A percentile compares a stretch with the other conserved stretches of the same genome.
These are phyloP conservation scores for Penicillium goetzii DNA, from an alignment of 495 filamentous ascomycete species.

Conservation along the genomic window DNA sequence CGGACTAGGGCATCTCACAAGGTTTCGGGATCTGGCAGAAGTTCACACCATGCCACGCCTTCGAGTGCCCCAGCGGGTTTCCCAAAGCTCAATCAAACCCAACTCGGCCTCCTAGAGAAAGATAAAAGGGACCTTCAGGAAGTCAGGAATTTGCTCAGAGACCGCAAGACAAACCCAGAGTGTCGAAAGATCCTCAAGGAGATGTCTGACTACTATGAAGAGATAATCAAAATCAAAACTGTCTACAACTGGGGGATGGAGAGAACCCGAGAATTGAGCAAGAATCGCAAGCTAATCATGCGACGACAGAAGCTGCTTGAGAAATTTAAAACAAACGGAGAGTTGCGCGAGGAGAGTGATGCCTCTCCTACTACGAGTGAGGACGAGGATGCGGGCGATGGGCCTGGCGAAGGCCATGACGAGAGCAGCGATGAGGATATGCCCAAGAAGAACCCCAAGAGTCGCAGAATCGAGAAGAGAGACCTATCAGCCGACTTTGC, in stretches of 20 bases:
- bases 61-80: not conserved
- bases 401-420: conserved; percentile 14
- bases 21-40: not conserved
- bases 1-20: not conserved
- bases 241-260: not conserved
- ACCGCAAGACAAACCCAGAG: not conserved
- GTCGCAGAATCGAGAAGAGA: not conserved
- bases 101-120: not conserved
- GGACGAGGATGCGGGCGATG: conserved; percentile 4
- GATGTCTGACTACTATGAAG: not conserved
- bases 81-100: not conserved
- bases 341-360: not conserved
- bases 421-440: conserved; percentile 5
- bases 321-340: not conserved
- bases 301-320: not conserved
- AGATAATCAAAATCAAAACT: not conserved
- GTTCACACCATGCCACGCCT: not conserved
- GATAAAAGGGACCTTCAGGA: not conserved
- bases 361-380: conserved; percentile 1
- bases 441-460: not conserved
- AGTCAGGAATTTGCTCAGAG: not conserved
- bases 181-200: not conserved
- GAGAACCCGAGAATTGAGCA: not conserved
- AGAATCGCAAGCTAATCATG: not conserved
- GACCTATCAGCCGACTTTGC: not conserved